Base-by-base conservation (phyloP, 2,329 filamentous ascomycete genomes). In the Laburnicola sp. region DNA sequence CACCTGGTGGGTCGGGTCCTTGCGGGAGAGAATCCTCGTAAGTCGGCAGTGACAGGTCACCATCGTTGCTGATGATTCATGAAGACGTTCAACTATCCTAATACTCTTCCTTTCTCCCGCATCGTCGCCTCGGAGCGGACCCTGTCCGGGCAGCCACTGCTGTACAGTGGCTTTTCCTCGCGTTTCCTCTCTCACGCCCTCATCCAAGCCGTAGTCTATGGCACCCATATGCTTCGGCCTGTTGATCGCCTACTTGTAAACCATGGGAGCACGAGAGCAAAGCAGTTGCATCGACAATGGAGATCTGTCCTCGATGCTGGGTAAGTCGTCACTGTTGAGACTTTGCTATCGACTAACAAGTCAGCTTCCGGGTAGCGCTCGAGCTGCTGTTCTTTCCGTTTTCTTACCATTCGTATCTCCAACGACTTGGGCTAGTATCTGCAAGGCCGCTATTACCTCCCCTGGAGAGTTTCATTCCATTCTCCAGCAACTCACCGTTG, bases 1-100 rank as follows among this genome's bases (percentile, higher is more conserved):
- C 41, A 69, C 64, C 6, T 72, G 69, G 69, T 72, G 69, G 69
- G 61, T 71, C 51, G 68, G 68, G 11, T 60, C 60, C 2, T 48
- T 71, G 21, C 51, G 69, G 40, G 60, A 68, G 31, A 62, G 69
- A 9, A 39, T 71, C 22, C 43, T 69, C 36, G 63, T 65, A 56
- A 8, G 56, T 35, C 16, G 28, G 4, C 2, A 23, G 16, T 7
- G 26, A n/a, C 28, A 23, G 31, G 6, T 34, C 38, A 25, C 41
- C 31, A 26, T 23, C 5, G 16, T 10, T 26, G 28, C 37, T 51
- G 37, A 50, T 31, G 46, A 39, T 28, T 11, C 21, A n/a, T 22
- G 16, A 39, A 67, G 66, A 66, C 68, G 7, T 72, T 72, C 48
- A 63, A 53, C 25, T 60, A 66, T 37, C 56, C 51, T 3, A 43